Conservation (phyloP, 495 filamentous ascomycete genomes). For the Penicillium fimorum region DNA sequence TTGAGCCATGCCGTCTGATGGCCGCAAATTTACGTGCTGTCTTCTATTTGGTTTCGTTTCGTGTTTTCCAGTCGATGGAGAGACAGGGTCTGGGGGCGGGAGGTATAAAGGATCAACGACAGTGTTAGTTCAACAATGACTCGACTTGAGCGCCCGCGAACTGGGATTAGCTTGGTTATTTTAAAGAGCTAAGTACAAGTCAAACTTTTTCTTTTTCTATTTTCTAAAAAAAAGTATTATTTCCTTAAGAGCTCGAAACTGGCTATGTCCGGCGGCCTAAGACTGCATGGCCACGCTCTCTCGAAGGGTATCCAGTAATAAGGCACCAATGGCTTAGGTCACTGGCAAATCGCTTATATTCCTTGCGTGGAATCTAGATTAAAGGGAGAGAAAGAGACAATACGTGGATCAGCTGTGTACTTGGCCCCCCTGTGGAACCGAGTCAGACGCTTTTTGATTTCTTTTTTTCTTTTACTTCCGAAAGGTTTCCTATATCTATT, state of each 20-base stretch:
- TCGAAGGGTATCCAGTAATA: conserved; percentile 21
- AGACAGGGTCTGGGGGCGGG: conserved; percentile 1
- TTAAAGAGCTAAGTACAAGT: conserved; percentile 20
- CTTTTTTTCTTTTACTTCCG: background rate
- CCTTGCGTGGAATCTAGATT: conserved; percentile 35
- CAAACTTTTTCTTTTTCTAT: conserved; percentile 10
- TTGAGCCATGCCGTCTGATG: conserved; percentile 34
- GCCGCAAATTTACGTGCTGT: background rate
- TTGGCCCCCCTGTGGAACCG: conserved; percentile 27
- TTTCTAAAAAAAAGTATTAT: conserved; percentile 6
- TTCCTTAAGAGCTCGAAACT: conserved; percentile 12
- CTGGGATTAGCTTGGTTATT: conserved; percentile 23
- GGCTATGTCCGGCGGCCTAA: conserved; percentile 18
- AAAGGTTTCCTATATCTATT: background rate
- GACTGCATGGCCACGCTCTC: conserved; percentile 30
- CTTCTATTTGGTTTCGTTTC: background rate
- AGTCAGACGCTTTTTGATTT: conserved; percentile 17
- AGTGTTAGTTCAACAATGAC: conserved; percentile 22
- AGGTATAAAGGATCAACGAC: conserved; percentile 15
- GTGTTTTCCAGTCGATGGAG: conserved; percentile 6
- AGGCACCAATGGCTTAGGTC: conserved; percentile 2
- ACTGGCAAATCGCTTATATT: conserved; percentile 26
- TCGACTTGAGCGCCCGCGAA: conserved; percentile 14
- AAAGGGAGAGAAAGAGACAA: conserved; percentile 21
- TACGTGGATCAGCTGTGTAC: conserved; percentile 21